A percentile compares a stretch with the other conserved stretches of the same genome.
Evolutionary conservation across 495 filamentous ascomycete genomes (phyloP).

Genomic region (Hyaloscypha variabilis): DNA sequence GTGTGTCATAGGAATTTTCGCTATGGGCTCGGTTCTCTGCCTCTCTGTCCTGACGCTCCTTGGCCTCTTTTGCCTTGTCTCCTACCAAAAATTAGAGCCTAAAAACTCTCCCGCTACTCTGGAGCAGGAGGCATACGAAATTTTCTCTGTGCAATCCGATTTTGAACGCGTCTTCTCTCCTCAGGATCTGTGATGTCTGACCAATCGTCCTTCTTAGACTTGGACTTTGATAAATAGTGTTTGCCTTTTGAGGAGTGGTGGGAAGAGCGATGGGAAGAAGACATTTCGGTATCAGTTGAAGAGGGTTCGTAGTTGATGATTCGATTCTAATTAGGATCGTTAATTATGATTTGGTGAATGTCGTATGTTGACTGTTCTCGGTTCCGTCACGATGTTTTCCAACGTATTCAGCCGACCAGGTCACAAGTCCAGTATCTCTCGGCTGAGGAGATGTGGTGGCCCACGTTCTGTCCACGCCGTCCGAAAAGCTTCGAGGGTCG

Average conservation of each 20-base stretch:
- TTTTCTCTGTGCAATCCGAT: slow-evolving; percentile 63
- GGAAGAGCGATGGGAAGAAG: slow-evolving; percentile 31
- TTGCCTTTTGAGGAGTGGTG: slow-evolving; percentile 28
- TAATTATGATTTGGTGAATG: slow-evolving; percentile 29
- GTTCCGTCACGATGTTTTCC: too few species aligned
- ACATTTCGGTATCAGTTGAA: slow-evolving; percentile 33
- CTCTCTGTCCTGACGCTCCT: slow-evolving; percentile 59
- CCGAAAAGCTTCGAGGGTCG: too few species aligned
- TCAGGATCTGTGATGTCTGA: slow-evolving; percentile 60
- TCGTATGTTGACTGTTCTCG: slow-evolving; percentile 16
- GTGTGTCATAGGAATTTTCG: slow-evolving; percentile 55
- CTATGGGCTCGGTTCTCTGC: slow-evolving; percentile 57
- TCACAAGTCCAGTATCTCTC: too few species aligned
- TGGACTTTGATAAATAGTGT: slow-evolving; percentile 29
- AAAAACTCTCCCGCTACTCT: neutral
- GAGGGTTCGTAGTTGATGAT: slow-evolving; percentile 19
- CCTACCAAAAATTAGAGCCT: slow-evolving; percentile 38
- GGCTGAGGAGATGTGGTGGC: too few species aligned
- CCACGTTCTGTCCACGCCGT: too few species aligned
- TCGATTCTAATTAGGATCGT: slow-evolving; percentile 28
- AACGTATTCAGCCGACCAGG: too few species aligned
- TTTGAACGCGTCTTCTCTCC: slow-evolving; percentile 61
- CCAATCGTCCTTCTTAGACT: slow-evolving; percentile 56
- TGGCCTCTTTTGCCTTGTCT: slow-evolving; percentile 60
- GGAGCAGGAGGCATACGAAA: slow-evolving; percentile 49